Conservation (phyloP, 2,329 filamentous ascomycete genomes). For the Fusarium setosum region DNA sequence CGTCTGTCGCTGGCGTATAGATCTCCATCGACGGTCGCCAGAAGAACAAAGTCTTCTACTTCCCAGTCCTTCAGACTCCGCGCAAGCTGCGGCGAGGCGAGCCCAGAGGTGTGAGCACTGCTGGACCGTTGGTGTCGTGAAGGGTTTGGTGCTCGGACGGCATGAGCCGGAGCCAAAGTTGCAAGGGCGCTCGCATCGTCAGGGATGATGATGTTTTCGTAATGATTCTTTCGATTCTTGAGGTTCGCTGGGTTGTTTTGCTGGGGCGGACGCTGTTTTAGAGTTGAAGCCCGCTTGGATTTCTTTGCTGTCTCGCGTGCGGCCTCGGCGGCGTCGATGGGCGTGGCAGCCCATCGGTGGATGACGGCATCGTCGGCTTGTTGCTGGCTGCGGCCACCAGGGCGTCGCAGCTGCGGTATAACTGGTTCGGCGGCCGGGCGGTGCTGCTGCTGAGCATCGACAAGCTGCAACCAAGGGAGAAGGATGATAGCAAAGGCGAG, state of each 20-base stretch:
- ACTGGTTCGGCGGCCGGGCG: slow-evolving; percentile 43
- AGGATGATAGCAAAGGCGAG: slow-evolving; percentile 69
- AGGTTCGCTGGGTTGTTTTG: slow-evolving; percentile 40
- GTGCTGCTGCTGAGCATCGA: slow-evolving; percentile 74
- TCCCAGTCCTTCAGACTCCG: slow-evolving; percentile 99
- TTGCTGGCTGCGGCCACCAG: slow-evolving; percentile 42
- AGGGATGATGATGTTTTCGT: slow-evolving; percentile 52
- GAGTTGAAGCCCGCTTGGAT: slow-evolving; percentile 40
- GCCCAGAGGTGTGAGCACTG: slow-evolving; percentile 70
- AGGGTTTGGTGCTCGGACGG: slow-evolving; percentile 92
- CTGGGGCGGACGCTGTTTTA: slow-evolving; percentile 41
- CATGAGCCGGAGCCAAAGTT: slow-evolving; percentile 95
- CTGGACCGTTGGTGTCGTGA: slow-evolving; percentile 69
- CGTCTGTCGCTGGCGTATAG: slow-evolving; percentile 91
- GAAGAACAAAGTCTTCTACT: slow-evolving; percentile 99
- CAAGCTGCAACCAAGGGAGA: slow-evolving; percentile 64
- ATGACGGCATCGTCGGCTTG: slow-evolving; percentile 42
- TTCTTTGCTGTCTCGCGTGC: slow-evolving; percentile 43
- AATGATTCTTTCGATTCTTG: slow-evolving; percentile 47
- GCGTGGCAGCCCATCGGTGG: slow-evolving; percentile 46
- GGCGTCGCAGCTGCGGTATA: slow-evolving; percentile 31
- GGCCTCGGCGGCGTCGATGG: slow-evolving; percentile 44
- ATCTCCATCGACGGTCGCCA: slow-evolving; percentile 99
- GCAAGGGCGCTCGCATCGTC: slow-evolving; percentile 93
- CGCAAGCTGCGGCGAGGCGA: slow-evolving; percentile 90